Base-by-base conservation (phyloP, 1,284 basidiomycete species). In the Gomphus bonarii region DNA sequence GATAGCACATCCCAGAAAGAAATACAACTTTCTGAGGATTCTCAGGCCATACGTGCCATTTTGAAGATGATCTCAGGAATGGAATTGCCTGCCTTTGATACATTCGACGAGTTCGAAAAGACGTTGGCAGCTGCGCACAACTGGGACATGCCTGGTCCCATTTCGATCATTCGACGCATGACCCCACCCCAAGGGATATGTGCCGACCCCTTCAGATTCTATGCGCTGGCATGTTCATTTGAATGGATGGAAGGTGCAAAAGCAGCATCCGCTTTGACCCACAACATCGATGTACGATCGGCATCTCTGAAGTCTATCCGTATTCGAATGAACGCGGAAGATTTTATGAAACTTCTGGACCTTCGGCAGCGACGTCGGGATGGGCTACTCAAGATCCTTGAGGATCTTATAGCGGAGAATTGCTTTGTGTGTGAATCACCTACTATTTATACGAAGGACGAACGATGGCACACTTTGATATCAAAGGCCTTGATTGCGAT, bases 21-120 rank as follows among this genome's bases (percentile, higher is more conserved):
- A 44, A 54, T 51, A 14, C 11, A 43, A 14, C 40, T 25, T 18
- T 51, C 22, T 36, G 50, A 50, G 35, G 49, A 44, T 38, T 38
- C 33, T n/a, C 33, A 44, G 18, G 49, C 54, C 7, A 55, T 85
- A 33, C 79, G 82, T 61, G 67, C 70, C 10, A 67, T 85, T 7
- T 71, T 85, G 3, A 75, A 76, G 60, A 81, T 85, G 76, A 70
- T 79, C 22, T 50, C 55, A 22, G 55, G 55, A n/a, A 70, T 82
- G 14, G 73, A 77, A 2, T 72, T 84, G 18, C 55, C 55, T 36
- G 68, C 70, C 4, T 67, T 81, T 18, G 69, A 72, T 47, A 73
- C 75, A 0, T 79, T 76, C 64, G 80, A 82, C 61, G 60, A 67
- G 33, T 66, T 84, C 57, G 81, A 83, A 57, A 69, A 73, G 4